Evolutionary conservation across 495 filamentous ascomycete species (phyloP), one percentile per base, ranked within the genome.

Genomic region (Lasiosphaeria ovina): DNA sequence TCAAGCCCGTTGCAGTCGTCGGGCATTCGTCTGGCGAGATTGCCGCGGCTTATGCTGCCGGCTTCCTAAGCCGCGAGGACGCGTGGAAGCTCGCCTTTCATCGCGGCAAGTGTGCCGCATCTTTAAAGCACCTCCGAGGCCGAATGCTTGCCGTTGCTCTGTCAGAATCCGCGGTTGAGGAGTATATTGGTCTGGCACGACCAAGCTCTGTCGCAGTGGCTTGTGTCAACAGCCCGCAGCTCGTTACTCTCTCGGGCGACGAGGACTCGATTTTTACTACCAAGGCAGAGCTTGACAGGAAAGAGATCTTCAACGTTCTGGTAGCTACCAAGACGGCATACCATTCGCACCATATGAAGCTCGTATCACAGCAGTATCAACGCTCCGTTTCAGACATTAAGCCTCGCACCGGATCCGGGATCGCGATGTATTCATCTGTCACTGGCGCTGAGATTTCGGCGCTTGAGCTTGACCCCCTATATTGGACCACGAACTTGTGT

Each of bases 1-100:
- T 86, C 12, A 4, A 77, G 2, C 48, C 83, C 0, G 60, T 60
- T 12, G 66, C 76, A 32, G 81, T 84, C 0, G 73, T 83, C 6
- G 85, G 85, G 0, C 84, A 88, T 61, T 87, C 83, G 9, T 83
- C 78, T 63, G 85, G 85, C 24, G 85, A 87, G 62, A 85, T 86
- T 49, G 77, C 73, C 16, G 80, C 79, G 2, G 78, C 79, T 1
- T 81, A 77, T 56, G 71, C 76, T 8, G 66, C 69, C 6, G 77
- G 77, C 4, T 69, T 71, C 16, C 51, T 83, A 11, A 71, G 71
- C 17, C 75, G 79, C 8, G 62, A 76, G 17, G 75, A 75, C 0
- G 78, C 76, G 2, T 84, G 83, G 82, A 69, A 74, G 35, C 65
- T 85, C 7, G 76, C 84, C 33, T 72, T 75, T 67, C 60, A 80